A percentile compares a stretch with the other conserved stretches of the same genome.
phyloP scores from a whole-genome alignment of 108 stramenopile species.

The Schizochytrium sp. region DNA sequence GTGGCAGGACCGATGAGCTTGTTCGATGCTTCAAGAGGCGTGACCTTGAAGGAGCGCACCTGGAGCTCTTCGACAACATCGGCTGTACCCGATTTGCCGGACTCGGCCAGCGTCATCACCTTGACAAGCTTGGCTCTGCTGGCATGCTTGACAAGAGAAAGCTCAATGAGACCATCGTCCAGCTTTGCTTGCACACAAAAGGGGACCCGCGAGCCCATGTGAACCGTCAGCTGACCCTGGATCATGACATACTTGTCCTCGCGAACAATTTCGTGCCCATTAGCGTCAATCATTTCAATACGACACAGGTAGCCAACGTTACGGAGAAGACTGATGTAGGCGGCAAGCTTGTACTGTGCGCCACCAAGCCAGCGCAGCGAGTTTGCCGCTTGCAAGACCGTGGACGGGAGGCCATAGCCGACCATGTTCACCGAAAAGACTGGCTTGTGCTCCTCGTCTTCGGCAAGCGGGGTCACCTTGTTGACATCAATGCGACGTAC shows the following conservation, averaged over 20 bases:
- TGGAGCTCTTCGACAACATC: neutral
- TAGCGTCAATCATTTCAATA: neutral
- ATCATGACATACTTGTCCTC: constrained; percentile 19
- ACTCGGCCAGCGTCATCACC: neutral
- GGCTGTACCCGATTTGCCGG: neutral
- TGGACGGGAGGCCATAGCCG: constrained; percentile 14
- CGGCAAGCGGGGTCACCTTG: neutral
- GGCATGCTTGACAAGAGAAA: neutral
- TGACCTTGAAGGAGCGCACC: neutral
- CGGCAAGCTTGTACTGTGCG: constrained; percentile 20
- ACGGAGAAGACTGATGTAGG: neutral
- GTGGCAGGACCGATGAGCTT: neutral
- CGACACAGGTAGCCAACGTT: neutral
- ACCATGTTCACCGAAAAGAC: constrained; percentile 19
- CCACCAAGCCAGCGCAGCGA: neutral
- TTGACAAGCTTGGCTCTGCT: neutral
- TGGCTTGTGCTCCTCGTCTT: neutral
- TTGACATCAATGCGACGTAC: neutral
- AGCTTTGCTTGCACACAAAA: neutral
- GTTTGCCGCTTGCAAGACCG: neutral
- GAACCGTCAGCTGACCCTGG: constrained; percentile 16
- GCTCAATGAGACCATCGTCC: constrained; percentile 18
- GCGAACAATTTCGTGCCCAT: neutral
- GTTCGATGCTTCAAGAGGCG: neutral
- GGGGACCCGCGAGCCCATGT: constrained; percentile 3